Percentiles rank a stretch among this genome's conserved stretches.
These are phyloP conservation scores for Perkinsus chesapeaki DNA, from an alignment of 169 alveolate species.

Conservation along the genomic window DNA sequence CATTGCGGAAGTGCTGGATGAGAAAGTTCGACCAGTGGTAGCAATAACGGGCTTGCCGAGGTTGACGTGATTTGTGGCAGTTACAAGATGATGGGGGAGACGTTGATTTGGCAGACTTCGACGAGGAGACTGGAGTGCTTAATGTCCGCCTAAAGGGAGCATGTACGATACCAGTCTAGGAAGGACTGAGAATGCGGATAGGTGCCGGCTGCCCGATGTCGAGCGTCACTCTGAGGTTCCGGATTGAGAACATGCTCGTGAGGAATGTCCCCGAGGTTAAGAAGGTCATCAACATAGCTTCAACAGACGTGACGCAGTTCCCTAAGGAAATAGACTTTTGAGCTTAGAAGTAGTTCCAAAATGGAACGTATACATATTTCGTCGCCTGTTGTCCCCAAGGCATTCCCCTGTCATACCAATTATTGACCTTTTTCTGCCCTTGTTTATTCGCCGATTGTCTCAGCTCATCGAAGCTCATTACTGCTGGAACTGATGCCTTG, in stretches of 20 bases:
- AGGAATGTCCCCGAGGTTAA: neutral
- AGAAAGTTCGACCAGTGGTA: neutral
- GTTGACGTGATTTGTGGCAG: neutral
- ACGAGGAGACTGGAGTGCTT: neutral
- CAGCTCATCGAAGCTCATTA: too few species aligned
- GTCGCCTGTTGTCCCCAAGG: neutral
- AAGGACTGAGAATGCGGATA: neutral
- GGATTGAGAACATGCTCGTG: neutral
- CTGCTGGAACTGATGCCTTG: too few species aligned
- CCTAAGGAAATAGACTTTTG: neutral
- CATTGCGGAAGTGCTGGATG: neutral
- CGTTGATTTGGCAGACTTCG: neutral
- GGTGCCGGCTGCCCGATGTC: neutral
- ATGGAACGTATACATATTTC: neutral
- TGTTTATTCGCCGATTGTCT: too few species aligned
- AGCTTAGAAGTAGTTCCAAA: neutral
- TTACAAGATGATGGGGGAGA: neutral
- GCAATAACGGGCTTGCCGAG: neutral
- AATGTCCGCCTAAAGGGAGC: neutral
- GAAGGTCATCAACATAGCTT: neutral
- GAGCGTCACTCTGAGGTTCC: neutral
- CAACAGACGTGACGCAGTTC: neutral
- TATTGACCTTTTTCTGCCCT: too few species aligned
- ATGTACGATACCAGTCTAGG: neutral
- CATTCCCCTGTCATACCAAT: too few species aligned